These are phyloP conservation scores for Ogataea polymorpha DNA, from an alignment of 805 yeast species.

Conservation along the genomic window DNA sequence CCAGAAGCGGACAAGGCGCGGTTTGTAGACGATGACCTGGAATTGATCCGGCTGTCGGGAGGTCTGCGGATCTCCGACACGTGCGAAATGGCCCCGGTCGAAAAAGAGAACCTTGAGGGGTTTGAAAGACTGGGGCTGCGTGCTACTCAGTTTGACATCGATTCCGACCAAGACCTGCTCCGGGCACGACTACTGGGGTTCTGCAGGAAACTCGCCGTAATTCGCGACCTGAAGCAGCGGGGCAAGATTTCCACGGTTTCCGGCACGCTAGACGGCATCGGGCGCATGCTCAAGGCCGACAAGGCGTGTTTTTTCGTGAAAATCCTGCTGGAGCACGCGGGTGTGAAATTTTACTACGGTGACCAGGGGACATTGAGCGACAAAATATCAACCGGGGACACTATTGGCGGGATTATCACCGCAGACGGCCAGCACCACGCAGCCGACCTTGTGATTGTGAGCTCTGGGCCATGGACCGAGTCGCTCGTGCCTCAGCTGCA, in stretches of 20 bases:
- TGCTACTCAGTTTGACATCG: constrained; percentile 19
- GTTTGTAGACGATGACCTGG: constrained; percentile 15
- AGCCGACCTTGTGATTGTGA: constrained; percentile 21
- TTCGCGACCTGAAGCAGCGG: constrained; percentile 10
- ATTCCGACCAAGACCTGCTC: constrained; percentile 10
- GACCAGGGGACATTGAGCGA: constrained; percentile 14
- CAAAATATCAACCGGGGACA: constrained; percentile 4
- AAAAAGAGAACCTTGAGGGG: constrained; percentile 14
- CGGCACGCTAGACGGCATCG: constrained; percentile 18
- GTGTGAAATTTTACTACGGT: constrained; percentile 21
- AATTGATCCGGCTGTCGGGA: not conserved
- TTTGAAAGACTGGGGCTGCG: constrained; percentile 18
- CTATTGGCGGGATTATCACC: constrained; percentile 24
- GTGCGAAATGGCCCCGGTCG: constrained; percentile 8
- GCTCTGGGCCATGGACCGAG: constrained; percentile 25
- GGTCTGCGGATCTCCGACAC: constrained; percentile 12
- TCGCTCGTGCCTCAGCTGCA: constrained; percentile 15
- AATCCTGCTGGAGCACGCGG: constrained; percentile 15
- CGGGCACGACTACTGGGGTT: constrained; percentile 19
- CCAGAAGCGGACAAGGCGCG: constrained; percentile 18
- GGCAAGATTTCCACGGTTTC: constrained; percentile 9
- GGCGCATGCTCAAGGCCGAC: constrained; percentile 21
- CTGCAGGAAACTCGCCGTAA: constrained; percentile 15
- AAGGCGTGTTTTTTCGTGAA: constrained; percentile 18
- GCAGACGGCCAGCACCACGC: constrained; percentile 21